Conservation (phyloP, 2,329 filamentous ascomycete genomes). For the Madurella mycetomatis region DNA sequence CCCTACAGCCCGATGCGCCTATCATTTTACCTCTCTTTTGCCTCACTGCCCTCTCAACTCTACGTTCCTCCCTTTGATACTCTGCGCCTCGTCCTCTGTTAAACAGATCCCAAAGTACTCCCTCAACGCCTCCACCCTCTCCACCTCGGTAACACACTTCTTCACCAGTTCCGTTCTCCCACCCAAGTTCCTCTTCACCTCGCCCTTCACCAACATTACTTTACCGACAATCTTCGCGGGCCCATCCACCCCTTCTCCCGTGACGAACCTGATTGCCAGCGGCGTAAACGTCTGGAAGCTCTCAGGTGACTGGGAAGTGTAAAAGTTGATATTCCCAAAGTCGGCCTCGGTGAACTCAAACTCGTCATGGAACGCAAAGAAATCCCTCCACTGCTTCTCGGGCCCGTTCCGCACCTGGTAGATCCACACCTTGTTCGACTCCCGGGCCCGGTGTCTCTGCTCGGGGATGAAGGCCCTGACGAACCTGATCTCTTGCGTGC, state of each 20-base stretch:
- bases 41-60: constrained; percentile 33
- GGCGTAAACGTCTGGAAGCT: constrained; percentile 52
- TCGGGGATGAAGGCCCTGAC: constrained; percentile 9
- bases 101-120: constrained; percentile 51
- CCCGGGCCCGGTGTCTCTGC: constrained; percentile 30
- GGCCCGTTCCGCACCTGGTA: constrained; percentile 53
- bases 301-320: constrained; percentile 42
- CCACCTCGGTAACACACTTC: constrained; percentile 46
- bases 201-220: constrained; percentile 46
- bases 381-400: constrained; percentile 51
- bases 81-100: constrained; percentile 44
- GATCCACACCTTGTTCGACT: constrained; percentile 52
- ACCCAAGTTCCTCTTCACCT: constrained; percentile 50
- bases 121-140: constrained; percentile 48
- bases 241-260: constrained; percentile 34
- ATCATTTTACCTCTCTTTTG: no score
- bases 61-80: constrained; percentile 46
- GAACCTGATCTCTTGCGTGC: constrained; percentile 38
- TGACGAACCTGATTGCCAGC: constrained; percentile 51
- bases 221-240: constrained; percentile 45
- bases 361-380: constrained; percentile 60
- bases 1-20: no score
- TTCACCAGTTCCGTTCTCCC: constrained; percentile 46
- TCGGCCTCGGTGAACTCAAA: constrained; percentile 58
- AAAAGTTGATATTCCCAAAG: constrained; percentile 58